Evolutionary conservation across 495 filamentous ascomycete species (phyloP), one percentile per base, ranked within the genome.

Genomic region (Terfezia boudieri): DNA sequence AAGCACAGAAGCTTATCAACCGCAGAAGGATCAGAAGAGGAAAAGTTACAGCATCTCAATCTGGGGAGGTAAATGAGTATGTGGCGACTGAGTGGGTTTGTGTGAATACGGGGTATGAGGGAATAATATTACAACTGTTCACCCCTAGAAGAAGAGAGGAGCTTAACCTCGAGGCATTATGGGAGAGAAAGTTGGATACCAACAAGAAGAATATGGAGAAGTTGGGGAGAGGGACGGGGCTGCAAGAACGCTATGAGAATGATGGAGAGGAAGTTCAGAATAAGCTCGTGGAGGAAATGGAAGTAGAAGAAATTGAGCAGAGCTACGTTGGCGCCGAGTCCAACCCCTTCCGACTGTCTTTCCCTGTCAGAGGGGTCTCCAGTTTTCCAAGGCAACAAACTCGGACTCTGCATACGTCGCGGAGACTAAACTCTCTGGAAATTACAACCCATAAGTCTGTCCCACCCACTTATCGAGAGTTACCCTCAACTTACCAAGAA

Each of bases 21-120:
- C 75, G 81, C 43, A 72, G 90, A 35, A 83, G 83, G 63, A 78
- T 78, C n/a, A 82, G 80, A 62, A 76, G 83, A 55, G 82, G 84
- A 12, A 83, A 80, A 66, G 67, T 94, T 53, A 65, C 90, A 36
- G 81, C 79, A 14, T 71, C 57, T 58, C 76, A 66, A 67, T 72
- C 67, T 14, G 60, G 68, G 38, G 78, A 69, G 37, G 64, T 61
- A 5, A 71, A 75, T 46, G 60, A 65, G 0, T 78, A 92, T 60
- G 86, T 94, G 60, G 88, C 86, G 1, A 83, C 93, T 38, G 87
- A 86, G 1, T 98, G 90, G 90, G 83, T 98, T 9, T 98, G 92
- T 68, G 83, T 96, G 46, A 88, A 93, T 67, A 71, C 86, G 2
- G 86, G 87, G 1, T 67, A 68, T 59, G 77, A 67, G 58, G 67